Conservation (phyloP, 2,329 filamentous ascomycete species). For the Colletotrichum sojae region DNA sequence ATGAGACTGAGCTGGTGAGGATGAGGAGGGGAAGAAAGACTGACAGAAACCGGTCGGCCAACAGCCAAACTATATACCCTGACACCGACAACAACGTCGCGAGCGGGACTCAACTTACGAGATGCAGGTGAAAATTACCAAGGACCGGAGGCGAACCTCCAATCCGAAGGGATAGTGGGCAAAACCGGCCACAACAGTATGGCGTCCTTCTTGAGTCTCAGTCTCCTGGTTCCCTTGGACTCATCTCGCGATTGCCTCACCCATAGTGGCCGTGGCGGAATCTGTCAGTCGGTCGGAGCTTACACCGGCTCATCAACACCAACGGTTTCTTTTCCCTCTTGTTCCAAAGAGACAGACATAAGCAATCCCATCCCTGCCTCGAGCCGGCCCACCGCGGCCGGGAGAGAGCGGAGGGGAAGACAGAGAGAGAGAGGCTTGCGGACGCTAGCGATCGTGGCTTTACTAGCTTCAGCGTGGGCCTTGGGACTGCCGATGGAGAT, state of each 20-base stretch:
- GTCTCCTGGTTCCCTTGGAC: constrained; percentile 38
- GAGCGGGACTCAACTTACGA: background rate
- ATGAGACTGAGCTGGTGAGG: constrained; percentile 32
- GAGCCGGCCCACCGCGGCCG: constrained; percentile 1
- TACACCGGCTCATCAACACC: background rate
- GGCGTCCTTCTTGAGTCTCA: constrained; percentile 29
- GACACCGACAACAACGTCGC: background rate
- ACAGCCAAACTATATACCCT: constrained; percentile 21
- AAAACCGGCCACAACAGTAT: constrained; percentile 9
- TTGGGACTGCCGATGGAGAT: constrained; percentile 8
- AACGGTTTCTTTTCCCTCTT: constrained; percentile 24
- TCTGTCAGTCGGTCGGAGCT: background rate
- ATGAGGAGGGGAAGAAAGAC: constrained; percentile 9
- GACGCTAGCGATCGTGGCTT: constrained; percentile 40
- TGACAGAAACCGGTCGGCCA: background rate
- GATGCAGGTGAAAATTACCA: background rate
- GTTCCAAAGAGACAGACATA: constrained; percentile 32
- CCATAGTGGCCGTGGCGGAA: constrained; percentile 24
- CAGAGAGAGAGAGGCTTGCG: constrained; percentile 20
- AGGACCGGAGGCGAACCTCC: constrained; percentile 12
- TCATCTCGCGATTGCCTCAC: constrained; percentile 39
- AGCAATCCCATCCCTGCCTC: constrained; percentile 37
- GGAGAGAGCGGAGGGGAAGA: background rate
- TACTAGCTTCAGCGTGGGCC: constrained; percentile 29
- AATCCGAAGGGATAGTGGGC: constrained; percentile 34